These are phyloP conservation scores for Cyberlindnera nakhonratchasimensis DNA, from an alignment of 805 yeast species.

Conservation along the genomic window DNA sequence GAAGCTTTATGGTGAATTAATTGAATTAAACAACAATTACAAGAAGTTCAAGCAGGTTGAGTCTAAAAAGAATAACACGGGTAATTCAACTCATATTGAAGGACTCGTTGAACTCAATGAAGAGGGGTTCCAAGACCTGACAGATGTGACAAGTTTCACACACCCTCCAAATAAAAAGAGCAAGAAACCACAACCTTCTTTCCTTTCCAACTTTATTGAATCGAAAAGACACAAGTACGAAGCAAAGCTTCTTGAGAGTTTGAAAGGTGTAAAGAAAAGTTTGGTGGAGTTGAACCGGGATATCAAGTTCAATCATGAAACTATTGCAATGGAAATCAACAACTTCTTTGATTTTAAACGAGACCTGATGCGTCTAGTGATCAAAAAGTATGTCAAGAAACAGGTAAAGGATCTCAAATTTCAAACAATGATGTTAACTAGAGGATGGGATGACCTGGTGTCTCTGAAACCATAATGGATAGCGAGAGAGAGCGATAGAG, in stretches of 20 bases:
- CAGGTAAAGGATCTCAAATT: slow-evolving; percentile 30
- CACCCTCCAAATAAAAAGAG: slow-evolving; percentile 6
- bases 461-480: slow-evolving; percentile 1
- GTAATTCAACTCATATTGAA: slow-evolving; percentile 9
- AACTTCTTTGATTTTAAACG: slow-evolving; percentile 52
- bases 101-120: slow-evolving; percentile 29
- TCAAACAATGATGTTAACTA: slow-evolving; percentile 16
- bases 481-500: background rate
- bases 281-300: slow-evolving; percentile 43
- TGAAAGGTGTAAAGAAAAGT: slow-evolving; percentile 39
- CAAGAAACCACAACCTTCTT: slow-evolving; percentile 27
- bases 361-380: slow-evolving; percentile 35
- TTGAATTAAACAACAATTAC: slow-evolving; percentile 33
- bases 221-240: slow-evolving; percentile 48
- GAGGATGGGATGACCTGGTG: slow-evolving; percentile 19
- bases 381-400: slow-evolving; percentile 33
- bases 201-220: slow-evolving; percentile 42
- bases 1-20: slow-evolving; percentile 39
- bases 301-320: slow-evolving; percentile 55
- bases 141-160: slow-evolving; percentile 21
- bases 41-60: slow-evolving; percentile 28
- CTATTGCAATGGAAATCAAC: slow-evolving; percentile 59
- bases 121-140: slow-evolving; percentile 23
- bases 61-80: slow-evolving; percentile 7
- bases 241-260: slow-evolving; percentile 37